These are phyloP conservation scores for Paraphaeosphaeria sporulosa DNA, from an alignment of 2,329 filamentous ascomycete species.

Conservation along the genomic window DNA sequence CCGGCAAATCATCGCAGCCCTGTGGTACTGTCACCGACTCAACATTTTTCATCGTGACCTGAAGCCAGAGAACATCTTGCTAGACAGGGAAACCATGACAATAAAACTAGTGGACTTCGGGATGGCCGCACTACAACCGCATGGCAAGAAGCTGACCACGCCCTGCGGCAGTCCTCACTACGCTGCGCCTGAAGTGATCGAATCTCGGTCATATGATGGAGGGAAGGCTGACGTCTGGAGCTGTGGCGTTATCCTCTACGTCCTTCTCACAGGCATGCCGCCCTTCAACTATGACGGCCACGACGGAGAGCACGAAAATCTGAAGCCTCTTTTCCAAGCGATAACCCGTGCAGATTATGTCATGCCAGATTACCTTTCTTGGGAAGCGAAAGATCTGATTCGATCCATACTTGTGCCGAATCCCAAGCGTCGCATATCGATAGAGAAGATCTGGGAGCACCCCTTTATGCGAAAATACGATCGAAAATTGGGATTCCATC, in stretches of 20 bases:
- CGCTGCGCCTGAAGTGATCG: conserved; percentile 89
- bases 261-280: conserved; percentile 81
- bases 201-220: conserved; percentile 78
- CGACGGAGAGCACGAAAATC: conserved; percentile 62
- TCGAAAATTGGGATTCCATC: conserved; percentile 72
- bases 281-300: conserved; percentile 70
- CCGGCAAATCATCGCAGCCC: conserved; percentile 88
- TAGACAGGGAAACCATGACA: conserved; percentile 72
- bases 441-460: conserved; percentile 85
- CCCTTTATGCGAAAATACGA: conserved; percentile 87
- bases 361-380: conserved; percentile 61
- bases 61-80: conserved; percentile 95
- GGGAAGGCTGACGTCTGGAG: conserved; percentile 95
- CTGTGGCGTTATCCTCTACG: conserved; percentile 77
- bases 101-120: conserved; percentile 98
- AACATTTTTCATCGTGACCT: conserved; percentile 96
- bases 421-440: conserved; percentile 78
- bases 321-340: conserved; percentile 69
- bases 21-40: conserved; percentile 92
- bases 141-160: conserved; percentile 79
- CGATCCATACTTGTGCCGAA: conserved; percentile 79
- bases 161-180: conserved; percentile 98
- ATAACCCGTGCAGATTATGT: conserved; percentile 59
- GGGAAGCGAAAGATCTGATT: conserved; percentile 80
- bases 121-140: conserved; percentile 91